phyloP scores from a whole-genome alignment of 768 basidiomycete species.

The Strobilomyces echinocephalus region DNA sequence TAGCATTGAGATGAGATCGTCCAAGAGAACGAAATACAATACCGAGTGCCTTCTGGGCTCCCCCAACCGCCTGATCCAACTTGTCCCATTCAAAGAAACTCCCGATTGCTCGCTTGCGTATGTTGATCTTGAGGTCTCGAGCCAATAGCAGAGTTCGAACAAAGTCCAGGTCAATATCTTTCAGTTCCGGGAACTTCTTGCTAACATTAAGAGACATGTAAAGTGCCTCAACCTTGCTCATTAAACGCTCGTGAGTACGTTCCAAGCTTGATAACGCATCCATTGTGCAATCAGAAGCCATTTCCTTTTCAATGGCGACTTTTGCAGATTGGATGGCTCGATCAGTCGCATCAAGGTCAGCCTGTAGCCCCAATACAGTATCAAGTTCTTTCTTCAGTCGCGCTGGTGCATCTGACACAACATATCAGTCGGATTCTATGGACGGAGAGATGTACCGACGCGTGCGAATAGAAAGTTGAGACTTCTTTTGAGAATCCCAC shows the following conservation, averaged over 20 bases:
- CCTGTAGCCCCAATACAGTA: conserved; percentile 18
- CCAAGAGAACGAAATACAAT: not conserved
- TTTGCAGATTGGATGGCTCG: conserved; percentile 12
- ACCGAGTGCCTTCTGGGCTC: conserved; percentile 11
- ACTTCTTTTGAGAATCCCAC: not conserved
- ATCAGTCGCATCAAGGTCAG: conserved; percentile 25
- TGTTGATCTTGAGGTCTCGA: not conserved
- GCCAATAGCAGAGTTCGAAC: not conserved
- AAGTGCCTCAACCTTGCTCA: conserved; percentile 1
- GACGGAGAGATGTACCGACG: not conserved
- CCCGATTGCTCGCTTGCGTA: not conserved
- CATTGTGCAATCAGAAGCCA: not conserved
- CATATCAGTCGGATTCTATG: too few relatives aligned
- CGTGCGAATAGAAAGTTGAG: not conserved
- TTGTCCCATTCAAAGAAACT: conserved; percentile 17
- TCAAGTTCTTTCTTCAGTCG: conserved; percentile 8
- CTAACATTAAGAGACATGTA: not conserved
- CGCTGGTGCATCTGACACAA: not conserved
- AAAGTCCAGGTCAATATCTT: not conserved
- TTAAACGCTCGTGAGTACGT: not conserved
- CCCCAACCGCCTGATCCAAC: conserved; percentile 20
- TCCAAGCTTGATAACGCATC: conserved; percentile 24
- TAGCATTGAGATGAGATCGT: not conserved
- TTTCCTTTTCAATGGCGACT: conserved; percentile 4
- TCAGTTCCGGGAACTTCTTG: not conserved